Evolutionary conservation across 129 eudicot genomes (phyloP), one percentile per base, ranked within the genome.

Genomic region (sunflower (Helianthus annuus)): DNA sequence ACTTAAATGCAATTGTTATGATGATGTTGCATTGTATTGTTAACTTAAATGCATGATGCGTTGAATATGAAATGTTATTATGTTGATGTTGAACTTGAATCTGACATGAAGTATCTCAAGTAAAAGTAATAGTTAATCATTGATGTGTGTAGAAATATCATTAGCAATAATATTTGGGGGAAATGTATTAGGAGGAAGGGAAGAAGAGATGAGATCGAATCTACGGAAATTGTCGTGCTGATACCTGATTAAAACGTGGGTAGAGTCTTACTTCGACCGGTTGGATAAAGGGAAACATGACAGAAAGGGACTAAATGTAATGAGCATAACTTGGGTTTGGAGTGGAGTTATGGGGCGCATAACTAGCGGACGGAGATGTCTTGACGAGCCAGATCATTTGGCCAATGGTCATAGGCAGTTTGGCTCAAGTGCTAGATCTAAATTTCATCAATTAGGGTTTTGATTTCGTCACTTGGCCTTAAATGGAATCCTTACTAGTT

Each of bases 131-230:
- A 32, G 36, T 32, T 3, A 32, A 32, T 32, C 4, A 32, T 32
- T 32, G 36, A 3, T 42, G 10, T 70, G 38, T 39, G 59, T 48
- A 51, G 45, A 55, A 10, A 38, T 40, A 55, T 6, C 12, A 54
- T 9, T 54, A 70, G 13, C 64, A 36, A 6, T 70, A 54, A 38
- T 6, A 55, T 58, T 56, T 22, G 76, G 67, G 76, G 68, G 76
- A 57, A 57, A 56, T 40, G 29, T 53, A 7, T 45, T 13, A 42
- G 67, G 64, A 14, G 7, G 52, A 38, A 52, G 56, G 57, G n/a
- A 27, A 70, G 64, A 54, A 17, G 3, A 17, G 15, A 70, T 16
- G 39, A 53, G 64, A 53, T 70, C 14, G 36, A 48, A 48, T 54
- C 12, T 39, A 5, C 17, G 73, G 51, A 6, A 42, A 42, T 6